A percentile compares a stretch with the other conserved stretches of the same genome.
These are phyloP conservation scores for Cupressus sempervirens DNA, from an alignment of 75 land plant genomes.

Conservation along the genomic window DNA sequence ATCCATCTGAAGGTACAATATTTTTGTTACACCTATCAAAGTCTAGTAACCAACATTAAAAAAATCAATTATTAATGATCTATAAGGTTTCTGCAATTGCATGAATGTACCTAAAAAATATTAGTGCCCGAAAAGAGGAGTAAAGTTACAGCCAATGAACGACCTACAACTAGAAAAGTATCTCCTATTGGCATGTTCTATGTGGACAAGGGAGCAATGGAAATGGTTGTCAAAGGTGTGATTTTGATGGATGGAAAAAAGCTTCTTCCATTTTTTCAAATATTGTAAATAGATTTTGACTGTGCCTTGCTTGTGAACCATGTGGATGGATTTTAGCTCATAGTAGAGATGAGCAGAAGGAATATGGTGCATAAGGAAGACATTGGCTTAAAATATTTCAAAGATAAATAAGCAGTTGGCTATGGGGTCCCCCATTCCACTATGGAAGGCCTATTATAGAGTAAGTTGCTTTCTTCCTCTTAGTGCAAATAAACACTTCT, in stretches of 20 bases:
- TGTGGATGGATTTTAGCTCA: not conserved
- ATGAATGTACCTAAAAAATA: too few species aligned
- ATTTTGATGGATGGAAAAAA: not conserved
- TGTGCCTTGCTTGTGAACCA: not conserved
- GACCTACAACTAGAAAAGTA: not conserved
- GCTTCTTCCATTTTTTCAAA: not conserved
- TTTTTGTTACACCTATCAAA: too few species aligned
- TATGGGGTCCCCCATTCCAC: not conserved
- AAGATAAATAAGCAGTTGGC: not conserved
- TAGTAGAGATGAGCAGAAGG: not conserved
- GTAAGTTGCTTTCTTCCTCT: too few species aligned
- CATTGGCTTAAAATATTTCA: not conserved
- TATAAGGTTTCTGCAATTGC: too few species aligned
- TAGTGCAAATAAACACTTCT: conserved; percentile 2
- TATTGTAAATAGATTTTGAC: not conserved
- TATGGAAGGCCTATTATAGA: not conserved
- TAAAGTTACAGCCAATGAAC: too few species aligned
- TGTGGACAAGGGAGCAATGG: not conserved
- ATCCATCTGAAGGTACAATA: too few species aligned
- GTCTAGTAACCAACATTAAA: too few species aligned
- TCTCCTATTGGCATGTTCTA: not conserved
- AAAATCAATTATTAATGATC: too few species aligned
- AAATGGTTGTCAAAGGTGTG: not conserved
- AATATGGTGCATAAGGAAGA: not conserved
- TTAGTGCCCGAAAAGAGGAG: too few species aligned